Evolutionary conservation across 1,284 basidiomycete species (phyloP).

Genomic region (Trichosporon sp.): DNA sequence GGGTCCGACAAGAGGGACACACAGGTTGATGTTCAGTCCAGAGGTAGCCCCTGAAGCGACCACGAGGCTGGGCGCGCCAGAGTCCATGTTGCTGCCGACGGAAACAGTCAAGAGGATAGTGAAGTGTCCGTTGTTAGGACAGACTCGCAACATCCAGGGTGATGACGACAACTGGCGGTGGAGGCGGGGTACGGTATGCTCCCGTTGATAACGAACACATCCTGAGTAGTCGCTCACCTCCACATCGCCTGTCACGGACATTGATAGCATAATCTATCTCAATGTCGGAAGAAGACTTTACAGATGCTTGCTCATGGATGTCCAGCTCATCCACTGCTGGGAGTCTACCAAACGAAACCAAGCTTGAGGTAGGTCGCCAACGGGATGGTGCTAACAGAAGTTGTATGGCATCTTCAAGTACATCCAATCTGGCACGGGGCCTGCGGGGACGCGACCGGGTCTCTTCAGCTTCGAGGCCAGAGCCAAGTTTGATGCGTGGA

Average conservation of each 20-base stretch:
- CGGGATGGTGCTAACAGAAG: slow-evolving; percentile 56
- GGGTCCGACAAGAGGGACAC: slow-evolving; percentile 19
- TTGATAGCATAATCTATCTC: too few relatives aligned
- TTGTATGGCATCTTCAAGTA: slow-evolving; percentile 85
- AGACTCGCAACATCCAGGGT: too few relatives aligned
- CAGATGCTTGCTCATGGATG: slow-evolving; percentile 45
- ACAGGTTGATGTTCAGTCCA: slow-evolving; percentile 53
- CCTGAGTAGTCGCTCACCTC: too few relatives aligned
- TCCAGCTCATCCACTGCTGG: slow-evolving; percentile 40
- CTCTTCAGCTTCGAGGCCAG: slow-evolving; percentile 77
- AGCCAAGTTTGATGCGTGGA: slow-evolving; percentile 89
- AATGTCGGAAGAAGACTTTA: slow-evolving; percentile 34
- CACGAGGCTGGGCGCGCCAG: slow-evolving; percentile 8
- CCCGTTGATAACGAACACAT: slow-evolving; percentile 4
- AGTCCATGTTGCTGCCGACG: slow-evolving; percentile 13
- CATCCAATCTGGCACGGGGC: slow-evolving; percentile 59
- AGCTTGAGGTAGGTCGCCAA: slow-evolving; percentile 44
- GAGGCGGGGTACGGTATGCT: background rate
- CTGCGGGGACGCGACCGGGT: slow-evolving; percentile 69
- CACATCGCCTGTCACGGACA: too few relatives aligned
- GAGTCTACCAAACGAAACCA: slow-evolving; percentile 42
- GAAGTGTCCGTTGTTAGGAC: too few relatives aligned
- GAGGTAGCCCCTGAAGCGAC: slow-evolving; percentile 37
- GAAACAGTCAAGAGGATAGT: background rate
- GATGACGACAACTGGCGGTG: too few relatives aligned